Evolutionary conservation across 73 alveolate genomes (phyloP).

Genomic region (Paramecium sonneborni): DNA sequence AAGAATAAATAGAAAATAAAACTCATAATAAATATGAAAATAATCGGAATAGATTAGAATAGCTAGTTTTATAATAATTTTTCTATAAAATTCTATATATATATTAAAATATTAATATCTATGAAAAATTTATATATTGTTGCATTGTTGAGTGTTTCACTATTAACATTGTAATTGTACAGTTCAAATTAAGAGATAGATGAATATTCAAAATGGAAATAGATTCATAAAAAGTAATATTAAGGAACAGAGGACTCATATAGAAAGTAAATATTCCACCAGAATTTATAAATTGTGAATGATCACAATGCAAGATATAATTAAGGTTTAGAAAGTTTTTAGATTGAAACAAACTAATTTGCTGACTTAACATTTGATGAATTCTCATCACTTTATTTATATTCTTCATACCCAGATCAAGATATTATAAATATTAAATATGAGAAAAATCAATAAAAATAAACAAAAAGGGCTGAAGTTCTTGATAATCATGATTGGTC

Average conservation of each 20-base stretch:
- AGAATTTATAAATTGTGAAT: background rate
- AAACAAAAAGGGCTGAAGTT: background rate
- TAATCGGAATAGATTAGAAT: too few relatives aligned
- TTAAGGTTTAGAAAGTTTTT: background rate
- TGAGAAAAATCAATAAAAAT: background rate
- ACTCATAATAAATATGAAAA: too few relatives aligned
- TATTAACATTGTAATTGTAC: background rate
- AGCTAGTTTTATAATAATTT: background rate
- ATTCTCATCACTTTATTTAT: background rate
- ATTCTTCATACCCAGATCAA: background rate
- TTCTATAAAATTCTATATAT: background rate
- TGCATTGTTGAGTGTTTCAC: background rate
- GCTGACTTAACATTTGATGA: slow-evolving; percentile 25
- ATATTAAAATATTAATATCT: background rate
- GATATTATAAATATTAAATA: background rate
- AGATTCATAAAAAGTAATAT: background rate
- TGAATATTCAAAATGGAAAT: background rate
- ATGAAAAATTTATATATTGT: background rate
- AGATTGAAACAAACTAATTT: background rate
- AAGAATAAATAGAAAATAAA: too few relatives aligned
- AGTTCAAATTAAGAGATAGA: background rate
- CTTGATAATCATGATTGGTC: background rate
- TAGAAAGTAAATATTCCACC: background rate
- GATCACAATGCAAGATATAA: slow-evolving; percentile 8
- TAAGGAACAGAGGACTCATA: background rate